Conservation (phyloP, 1,284 basidiomycete species). For the Rhodotorula sp. region DNA sequence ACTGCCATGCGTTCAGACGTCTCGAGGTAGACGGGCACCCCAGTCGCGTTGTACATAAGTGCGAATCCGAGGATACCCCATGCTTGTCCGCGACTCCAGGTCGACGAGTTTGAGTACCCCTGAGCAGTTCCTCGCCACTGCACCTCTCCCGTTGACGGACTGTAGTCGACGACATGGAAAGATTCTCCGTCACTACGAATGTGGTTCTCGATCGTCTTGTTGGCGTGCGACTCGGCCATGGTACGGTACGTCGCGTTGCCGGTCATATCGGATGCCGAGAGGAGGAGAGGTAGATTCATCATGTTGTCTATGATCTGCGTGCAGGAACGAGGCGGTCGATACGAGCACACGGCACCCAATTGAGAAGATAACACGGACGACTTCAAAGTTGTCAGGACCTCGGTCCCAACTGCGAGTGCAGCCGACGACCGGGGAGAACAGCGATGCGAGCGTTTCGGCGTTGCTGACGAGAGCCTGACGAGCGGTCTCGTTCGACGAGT, state of each 20-base stretch:
- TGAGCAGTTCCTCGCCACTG: slow-evolving; percentile 60
- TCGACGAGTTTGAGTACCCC: slow-evolving; percentile 45
- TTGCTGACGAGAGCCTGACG: slow-evolving; percentile 48
- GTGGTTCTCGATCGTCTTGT: slow-evolving; percentile 65
- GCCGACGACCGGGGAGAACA: slow-evolving; percentile 54
- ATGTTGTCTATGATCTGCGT: slow-evolving; percentile 49
- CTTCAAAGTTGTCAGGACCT: slow-evolving; percentile 60
- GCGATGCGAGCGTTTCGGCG: slow-evolving; percentile 51
- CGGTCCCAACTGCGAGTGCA: slow-evolving; percentile 58
- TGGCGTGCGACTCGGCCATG: slow-evolving; percentile 63
- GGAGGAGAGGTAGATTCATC: slow-evolving; percentile 67
- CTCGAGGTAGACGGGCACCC: slow-evolving; percentile 53
- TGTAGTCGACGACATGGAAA: slow-evolving; percentile 67
- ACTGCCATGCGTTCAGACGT: too few relatives aligned
- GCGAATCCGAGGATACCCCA: slow-evolving; percentile 69
- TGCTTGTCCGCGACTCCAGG: slow-evolving; percentile 68
- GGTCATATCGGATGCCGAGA: slow-evolving; percentile 58
- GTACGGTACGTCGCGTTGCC: slow-evolving; percentile 58
- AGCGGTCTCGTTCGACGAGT: slow-evolving; percentile 51
- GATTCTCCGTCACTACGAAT: slow-evolving; percentile 62
- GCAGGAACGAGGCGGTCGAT: neutral
- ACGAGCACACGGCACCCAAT: neutral
- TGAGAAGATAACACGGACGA: slow-evolving; percentile 33
- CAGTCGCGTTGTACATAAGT: slow-evolving; percentile 62
- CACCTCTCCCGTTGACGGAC: slow-evolving; percentile 61